Percentiles rank a stretch among this genome's conserved stretches.
Evolutionary conservation across 345 rosid species (phyloP).

Genomic region (Eucalyptus leucophloia): DNA sequence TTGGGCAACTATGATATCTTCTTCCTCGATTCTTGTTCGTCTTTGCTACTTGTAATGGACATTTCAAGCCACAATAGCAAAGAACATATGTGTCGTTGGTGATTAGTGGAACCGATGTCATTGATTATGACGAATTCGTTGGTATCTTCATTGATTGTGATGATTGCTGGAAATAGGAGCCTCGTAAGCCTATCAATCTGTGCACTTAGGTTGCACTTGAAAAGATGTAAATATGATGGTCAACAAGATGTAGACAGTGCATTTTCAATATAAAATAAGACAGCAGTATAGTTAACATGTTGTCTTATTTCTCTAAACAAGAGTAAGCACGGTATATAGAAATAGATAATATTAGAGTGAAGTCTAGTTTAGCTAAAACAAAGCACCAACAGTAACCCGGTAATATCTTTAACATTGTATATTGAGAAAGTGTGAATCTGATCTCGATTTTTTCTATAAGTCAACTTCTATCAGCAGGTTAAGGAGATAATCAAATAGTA

Average conservation of each 20-base stretch:
- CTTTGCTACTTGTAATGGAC: background rate
- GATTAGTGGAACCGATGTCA: background rate
- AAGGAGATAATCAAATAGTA: background rate
- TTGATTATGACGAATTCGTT: too few relatives aligned
- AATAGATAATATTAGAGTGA: too few relatives aligned
- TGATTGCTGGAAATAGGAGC: background rate
- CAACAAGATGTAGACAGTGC: too few relatives aligned
- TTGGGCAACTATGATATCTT: background rate
- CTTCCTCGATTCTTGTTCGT: background rate
- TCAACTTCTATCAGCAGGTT: background rate
- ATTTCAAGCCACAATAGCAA: background rate
- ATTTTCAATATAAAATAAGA: too few relatives aligned
- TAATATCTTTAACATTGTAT: background rate
- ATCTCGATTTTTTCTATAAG: background rate
- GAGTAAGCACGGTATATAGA: too few relatives aligned
- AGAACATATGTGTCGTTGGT: background rate
- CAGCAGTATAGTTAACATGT: too few relatives aligned
- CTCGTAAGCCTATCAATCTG: too few relatives aligned
- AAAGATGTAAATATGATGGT: too few relatives aligned
- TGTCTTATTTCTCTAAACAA: too few relatives aligned
- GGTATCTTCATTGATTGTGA: background rate
- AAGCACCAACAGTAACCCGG: too few relatives aligned
- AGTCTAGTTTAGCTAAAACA: too few relatives aligned
- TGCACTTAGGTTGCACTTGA: too few relatives aligned
- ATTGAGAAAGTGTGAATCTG: background rate